These are phyloP conservation scores for Sclerotinia borealis DNA, from an alignment of 2,329 filamentous ascomycete species.

Conservation along the genomic window DNA sequence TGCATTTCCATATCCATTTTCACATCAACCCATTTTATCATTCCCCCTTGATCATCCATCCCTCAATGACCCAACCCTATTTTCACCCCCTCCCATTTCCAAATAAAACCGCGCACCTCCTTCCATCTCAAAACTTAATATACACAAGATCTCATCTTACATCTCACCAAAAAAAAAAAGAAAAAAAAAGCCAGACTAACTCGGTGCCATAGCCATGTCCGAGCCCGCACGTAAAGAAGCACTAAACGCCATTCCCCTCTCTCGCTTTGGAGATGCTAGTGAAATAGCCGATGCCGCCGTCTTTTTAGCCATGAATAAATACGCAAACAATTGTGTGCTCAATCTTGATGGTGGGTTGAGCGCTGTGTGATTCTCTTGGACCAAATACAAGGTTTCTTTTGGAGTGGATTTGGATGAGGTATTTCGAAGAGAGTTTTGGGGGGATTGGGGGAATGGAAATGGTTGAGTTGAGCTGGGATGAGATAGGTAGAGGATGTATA, in stretches of 20 bases:
- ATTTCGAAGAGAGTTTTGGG: not conserved
- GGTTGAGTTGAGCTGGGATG: not conserved
- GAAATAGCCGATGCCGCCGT: conserved; percentile 79
- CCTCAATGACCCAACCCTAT: not conserved
- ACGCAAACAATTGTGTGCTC: conserved; percentile 80
- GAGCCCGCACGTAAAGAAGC: conserved; percentile 32
- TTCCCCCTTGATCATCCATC: not conserved
- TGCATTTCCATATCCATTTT: not conserved
- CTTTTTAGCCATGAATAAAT: conserved; percentile 71
- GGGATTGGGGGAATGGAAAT: not conserved
- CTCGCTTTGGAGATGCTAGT: conserved; percentile 58
- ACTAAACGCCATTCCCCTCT: conserved; percentile 52
- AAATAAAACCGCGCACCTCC: not conserved
- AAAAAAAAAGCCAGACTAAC: not conserved
- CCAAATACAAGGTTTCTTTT: too few relatives aligned
- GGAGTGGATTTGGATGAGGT: not conserved
- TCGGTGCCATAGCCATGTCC: conserved; percentile 37
- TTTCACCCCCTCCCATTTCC: too few relatives aligned
- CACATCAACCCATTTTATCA: not conserved
- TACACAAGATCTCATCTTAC: conserved; percentile 27
- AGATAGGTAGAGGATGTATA: not conserved
- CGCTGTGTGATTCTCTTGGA: conserved; percentile 46
- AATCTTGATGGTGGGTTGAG: conserved; percentile 83
- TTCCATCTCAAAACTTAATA: conserved; percentile 28
- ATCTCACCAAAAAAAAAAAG: not conserved